Base-by-base conservation (phyloP, 352 stramenopile species). In the Pythium sukuiense region DNA sequence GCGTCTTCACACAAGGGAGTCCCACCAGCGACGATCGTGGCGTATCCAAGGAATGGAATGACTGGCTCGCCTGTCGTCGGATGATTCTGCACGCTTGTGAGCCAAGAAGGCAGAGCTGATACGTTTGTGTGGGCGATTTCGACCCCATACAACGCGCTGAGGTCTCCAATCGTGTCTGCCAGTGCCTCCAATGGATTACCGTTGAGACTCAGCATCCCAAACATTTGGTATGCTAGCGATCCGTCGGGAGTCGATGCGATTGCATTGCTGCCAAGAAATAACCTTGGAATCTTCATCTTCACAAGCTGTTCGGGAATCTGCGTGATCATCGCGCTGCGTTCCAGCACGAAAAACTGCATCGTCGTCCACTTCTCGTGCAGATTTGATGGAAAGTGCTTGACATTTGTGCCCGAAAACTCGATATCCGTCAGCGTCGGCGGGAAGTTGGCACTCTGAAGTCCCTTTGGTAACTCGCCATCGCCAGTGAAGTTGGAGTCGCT, bases 361-460 rank as follows among this genome's bases (percentile, higher is more conserved):
- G 2, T 37, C 0, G 24, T n/a, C 63, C 55, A 70, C 20, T 55
- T 63, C 2, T 55, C 41, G 39, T 61, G 49, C 12, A 71, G 14
- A 18, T 61, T 30, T 1, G 3, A 18, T 1, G 56, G 64, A 2
- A 71, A 48, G 18, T 11, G 12, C 3, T 18, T n/a, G 0, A 71
- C 39, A 24, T 71, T 71, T 24, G 64, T 71, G 7, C 41, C 57
- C 1, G 35, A 71, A 29, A 71, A 65, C 41, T 65, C 57, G 56
- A 61, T 16, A 32, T 71, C 64, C 2, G 48, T 27, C 12, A 71
- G 43, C 5, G 45, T 33, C 1, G 7, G n/a, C 6, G 64, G 58
- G 11, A 60, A 54, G 2, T 54, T 49, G 32, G 58, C 41, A n/a
- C 32, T 20, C 1, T 62, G 53, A 4, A 71, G 39, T 3, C 64